Percentiles rank a stretch among this genome's conserved stretches.
Conservation (phyloP, 2,329 filamentous ascomycete species). For the Endothia cerciana region DNA sequence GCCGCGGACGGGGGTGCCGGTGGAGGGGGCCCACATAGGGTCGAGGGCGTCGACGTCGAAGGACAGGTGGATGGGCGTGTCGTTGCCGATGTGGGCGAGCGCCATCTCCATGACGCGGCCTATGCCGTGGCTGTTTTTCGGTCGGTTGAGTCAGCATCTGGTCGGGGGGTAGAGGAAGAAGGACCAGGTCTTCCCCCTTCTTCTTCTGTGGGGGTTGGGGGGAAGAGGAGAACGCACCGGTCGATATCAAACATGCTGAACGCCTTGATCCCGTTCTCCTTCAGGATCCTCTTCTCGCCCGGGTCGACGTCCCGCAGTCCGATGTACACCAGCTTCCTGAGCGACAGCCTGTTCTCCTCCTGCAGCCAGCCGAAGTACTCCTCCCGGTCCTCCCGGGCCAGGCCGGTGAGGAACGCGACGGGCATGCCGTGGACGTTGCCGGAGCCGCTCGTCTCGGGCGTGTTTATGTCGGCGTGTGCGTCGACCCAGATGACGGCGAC, state of each 20-base stretch:
- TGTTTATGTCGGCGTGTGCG: conserved; percentile 97
- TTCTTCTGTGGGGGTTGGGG: background rate
- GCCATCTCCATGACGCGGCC: conserved; percentile 98
- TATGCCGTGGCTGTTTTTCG: conserved; percentile 78
- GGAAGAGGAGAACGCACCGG: conserved; percentile 56
- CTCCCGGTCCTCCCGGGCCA: conserved; percentile 74
- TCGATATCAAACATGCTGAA: conserved; percentile 99
- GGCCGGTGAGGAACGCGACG: conserved; percentile 84
- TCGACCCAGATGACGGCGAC: conserved; percentile 98
- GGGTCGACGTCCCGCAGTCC: conserved; percentile 89
- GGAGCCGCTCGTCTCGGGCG: conserved; percentile 83
- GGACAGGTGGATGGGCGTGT: conserved; percentile 95
- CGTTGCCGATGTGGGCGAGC: conserved; percentile 89
- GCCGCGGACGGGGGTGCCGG: conserved; percentile 90
- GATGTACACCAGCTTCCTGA: conserved; percentile 94
- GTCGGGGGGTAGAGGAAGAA: conserved; percentile 33
- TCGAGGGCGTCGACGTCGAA: conserved; percentile 98
- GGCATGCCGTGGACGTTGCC: conserved; percentile 99
- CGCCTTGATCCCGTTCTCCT: conserved; percentile 88
- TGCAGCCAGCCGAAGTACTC: conserved; percentile 91
- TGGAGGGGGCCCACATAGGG: conserved; percentile 94
- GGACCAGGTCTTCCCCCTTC: conserved; percentile 54
- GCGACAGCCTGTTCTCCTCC: conserved; percentile 69
- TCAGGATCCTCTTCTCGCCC: conserved; percentile 91
- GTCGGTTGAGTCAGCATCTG: conserved; percentile 2